Evolutionary conservation across 2,329 filamentous ascomycete species (phyloP).

Genomic region (Trichothecium sympodiale): DNA sequence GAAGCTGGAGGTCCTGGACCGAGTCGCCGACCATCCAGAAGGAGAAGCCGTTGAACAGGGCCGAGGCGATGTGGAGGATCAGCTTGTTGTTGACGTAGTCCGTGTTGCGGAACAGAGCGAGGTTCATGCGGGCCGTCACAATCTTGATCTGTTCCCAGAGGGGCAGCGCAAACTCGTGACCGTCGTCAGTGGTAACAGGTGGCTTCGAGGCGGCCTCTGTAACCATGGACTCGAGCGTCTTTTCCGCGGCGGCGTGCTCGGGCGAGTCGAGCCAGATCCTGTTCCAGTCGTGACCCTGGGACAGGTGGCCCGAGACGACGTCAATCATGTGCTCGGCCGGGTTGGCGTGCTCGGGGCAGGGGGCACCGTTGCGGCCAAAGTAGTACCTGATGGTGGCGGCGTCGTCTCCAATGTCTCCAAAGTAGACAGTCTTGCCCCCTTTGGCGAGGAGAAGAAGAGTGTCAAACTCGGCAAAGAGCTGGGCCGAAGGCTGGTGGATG

Average conservation of each 20-base stretch:
- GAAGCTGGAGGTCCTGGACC: slow-evolving; percentile 38
- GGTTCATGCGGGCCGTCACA: slow-evolving; percentile 51
- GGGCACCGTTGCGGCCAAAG: slow-evolving; percentile 55
- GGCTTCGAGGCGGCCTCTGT: slow-evolving; percentile 37
- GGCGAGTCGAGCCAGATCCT: slow-evolving; percentile 55
- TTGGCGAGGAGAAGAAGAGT: slow-evolving; percentile 52
- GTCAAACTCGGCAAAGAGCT: slow-evolving; percentile 57
- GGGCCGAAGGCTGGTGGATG: slow-evolving; percentile 59
- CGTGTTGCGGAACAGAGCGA: slow-evolving; percentile 53
- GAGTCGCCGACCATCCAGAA: slow-evolving; percentile 48
- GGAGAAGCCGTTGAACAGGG: slow-evolving; percentile 49
- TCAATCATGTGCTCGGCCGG: slow-evolving; percentile 69
- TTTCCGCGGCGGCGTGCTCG: too few species aligned
- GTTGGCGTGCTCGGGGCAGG: slow-evolving; percentile 51
- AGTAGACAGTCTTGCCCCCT: slow-evolving; percentile 56
- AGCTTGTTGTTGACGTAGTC: slow-evolving; percentile 58
- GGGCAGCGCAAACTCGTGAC: slow-evolving; percentile 61
- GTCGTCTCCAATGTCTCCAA: slow-evolving; percentile 51
- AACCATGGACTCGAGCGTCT: slow-evolving; percentile 55
- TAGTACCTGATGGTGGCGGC: slow-evolving; percentile 45
- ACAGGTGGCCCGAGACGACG: slow-evolving; percentile 38
- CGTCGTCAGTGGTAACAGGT: slow-evolving; percentile 31
- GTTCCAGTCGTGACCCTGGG: slow-evolving; percentile 48
- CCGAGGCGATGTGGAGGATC: slow-evolving; percentile 39
- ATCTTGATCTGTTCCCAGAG: slow-evolving; percentile 52